Evolutionary conservation across 179 eudicot genomes (phyloP).

Genomic region (Carnegiea gigantea): DNA sequence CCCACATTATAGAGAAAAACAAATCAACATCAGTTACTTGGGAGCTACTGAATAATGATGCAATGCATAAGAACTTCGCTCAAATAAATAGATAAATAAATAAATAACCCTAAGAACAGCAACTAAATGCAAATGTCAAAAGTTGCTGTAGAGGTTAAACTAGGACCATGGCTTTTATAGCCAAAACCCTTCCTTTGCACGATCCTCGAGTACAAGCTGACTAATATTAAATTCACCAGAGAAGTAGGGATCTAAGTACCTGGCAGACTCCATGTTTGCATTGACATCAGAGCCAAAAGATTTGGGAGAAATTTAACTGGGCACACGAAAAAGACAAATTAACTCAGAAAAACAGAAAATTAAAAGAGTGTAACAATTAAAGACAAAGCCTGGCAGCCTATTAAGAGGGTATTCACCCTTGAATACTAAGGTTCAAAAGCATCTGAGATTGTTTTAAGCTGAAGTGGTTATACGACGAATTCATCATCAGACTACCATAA

Average conservation of each 20-base stretch:
- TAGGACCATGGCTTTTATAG: background rate
- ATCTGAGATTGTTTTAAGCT: no score
- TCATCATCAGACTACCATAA: no score
- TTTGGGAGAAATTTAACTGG: constrained; percentile 11
- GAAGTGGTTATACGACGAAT: no score
- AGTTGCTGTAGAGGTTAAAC: background rate
- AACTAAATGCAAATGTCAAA: background rate
- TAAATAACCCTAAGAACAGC: background rate
- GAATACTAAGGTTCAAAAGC: no score
- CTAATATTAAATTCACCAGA: background rate
- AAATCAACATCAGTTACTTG: background rate
- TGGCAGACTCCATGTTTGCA: constrained; percentile 32
- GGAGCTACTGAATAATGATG: background rate
- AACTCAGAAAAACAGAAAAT: background rate
- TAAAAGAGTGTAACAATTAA: background rate
- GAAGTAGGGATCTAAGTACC: constrained; percentile 16
- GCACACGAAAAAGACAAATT: background rate
- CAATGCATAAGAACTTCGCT: background rate
- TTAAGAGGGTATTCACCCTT: no score
- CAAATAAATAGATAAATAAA: background rate
- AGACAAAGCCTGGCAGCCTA: background rate
- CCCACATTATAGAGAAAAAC: background rate
- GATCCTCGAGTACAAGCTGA: background rate
- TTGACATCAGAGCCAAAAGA: constrained; percentile 8
- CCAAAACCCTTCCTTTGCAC: background rate